Conservation (phyloP, 176 grass and related monocot species). For the Sorghum bicolor region DNA sequence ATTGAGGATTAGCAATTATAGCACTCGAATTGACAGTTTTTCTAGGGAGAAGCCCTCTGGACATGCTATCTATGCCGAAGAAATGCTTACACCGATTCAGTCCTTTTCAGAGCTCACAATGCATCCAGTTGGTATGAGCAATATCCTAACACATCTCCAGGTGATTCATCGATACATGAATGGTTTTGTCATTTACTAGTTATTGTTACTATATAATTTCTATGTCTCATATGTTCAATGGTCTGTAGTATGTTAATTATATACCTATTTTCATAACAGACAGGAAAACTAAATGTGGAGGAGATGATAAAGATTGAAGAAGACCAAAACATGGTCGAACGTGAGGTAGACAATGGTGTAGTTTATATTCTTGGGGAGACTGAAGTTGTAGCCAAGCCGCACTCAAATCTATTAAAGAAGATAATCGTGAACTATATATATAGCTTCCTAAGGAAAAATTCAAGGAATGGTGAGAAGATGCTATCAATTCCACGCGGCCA, state of each 20-base stretch:
- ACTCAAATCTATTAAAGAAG: conserved; percentile 54
- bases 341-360: conserved; percentile 60
- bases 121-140: conserved; percentile 41
- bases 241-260: neutral
- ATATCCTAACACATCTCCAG: conserved; percentile 19
- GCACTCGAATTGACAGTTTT: conserved; percentile 18
- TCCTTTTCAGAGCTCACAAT: conserved; percentile 53
- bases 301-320: conserved; percentile 44
- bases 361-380: conserved; percentile 63
- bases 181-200: neutral
- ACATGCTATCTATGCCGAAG: conserved; percentile 27
- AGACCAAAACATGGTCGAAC: conserved; percentile 43
- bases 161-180: neutral
- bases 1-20: conserved; percentile 21
- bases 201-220: neutral
- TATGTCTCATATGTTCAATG: neutral
- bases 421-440: conserved; percentile 55
- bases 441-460: conserved; percentile 58
- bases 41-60: neutral
- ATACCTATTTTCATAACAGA: neutral
- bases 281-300: conserved; percentile 34
- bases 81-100: conserved; percentile 36
- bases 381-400: conserved; percentile 50
- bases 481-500: conserved; percentile 53
- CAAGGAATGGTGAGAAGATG: conserved; percentile 55